Base-by-base conservation (phyloP, 192 early-diverging fungal species). In the Pilaira anomala region DNA sequence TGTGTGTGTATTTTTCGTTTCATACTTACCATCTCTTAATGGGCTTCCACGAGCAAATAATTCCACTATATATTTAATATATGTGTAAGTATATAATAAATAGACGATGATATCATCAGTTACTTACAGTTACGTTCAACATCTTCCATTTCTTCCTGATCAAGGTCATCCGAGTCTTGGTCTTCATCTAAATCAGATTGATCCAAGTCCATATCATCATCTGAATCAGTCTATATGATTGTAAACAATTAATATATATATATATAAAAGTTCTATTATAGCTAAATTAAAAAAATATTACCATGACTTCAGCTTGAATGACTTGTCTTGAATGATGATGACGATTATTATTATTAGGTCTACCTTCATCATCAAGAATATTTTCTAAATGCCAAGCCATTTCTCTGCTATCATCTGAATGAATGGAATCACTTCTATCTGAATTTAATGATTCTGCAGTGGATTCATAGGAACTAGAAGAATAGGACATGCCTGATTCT, bases 391-490 rank as follows among this genome's bases (percentile, higher is more conserved):
- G 70, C 83, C 75, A 80, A 28, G 71, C 72, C 69, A 80, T 80
- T 65, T 77, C 83, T 45, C 77, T 78, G 6, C 75, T 80, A 7
- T 80, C 75, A 24, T 79, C 82, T n/a, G 76, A 79, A n/a, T 80
- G 77, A 28, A 72, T 69, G 22, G 80, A 76, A 49, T 80, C 77
- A 44, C 76, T 74, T 46, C 74, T 71, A n/a, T 79, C 78, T 9
- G 53, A 63, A n/a, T 59, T 63, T n/a, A 68, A 25, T 56, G 24
- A 49, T 40, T 48, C 61, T 48, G 57, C 60, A 39, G 56, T 16
- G 36, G 12, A 33, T 39, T 46, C 44, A 46, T 46, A 46, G 1
- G 13, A 14, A 46, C 44, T 19, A 1, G 44, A 36, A 36, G 33
- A 36, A 36, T 36, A 36, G 6, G 33, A 36, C 33, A 36, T 36